Evolutionary conservation across 2,329 filamentous ascomycete genomes (phyloP).

Genomic region (Ophiostoma novo-ulmi): DNA sequence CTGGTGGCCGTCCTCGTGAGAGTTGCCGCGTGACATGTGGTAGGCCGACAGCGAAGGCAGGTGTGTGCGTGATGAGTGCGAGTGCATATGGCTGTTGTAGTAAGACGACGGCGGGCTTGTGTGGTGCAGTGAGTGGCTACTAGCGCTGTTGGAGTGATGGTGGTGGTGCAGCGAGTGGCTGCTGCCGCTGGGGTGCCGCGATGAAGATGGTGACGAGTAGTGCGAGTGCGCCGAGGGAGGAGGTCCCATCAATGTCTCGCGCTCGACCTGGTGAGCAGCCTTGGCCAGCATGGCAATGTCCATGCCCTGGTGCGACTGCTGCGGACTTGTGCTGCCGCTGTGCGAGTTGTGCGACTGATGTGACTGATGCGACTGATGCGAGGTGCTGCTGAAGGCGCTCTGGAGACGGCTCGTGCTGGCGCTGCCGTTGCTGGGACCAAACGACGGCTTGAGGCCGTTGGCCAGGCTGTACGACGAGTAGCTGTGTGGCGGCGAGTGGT

Average conservation of each 20-base stretch:
- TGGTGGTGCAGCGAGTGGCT: conserved; percentile 41
- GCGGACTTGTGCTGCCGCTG: conserved; percentile 18
- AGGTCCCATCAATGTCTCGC: conserved; percentile 46
- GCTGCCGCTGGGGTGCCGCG: conserved; percentile 44
- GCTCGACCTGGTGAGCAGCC: conserved; percentile 57
- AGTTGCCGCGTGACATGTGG: conserved; percentile 87
- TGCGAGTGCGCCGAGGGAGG: conserved; percentile 42
- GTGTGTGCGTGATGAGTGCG: conserved; percentile 51
- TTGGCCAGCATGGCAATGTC: conserved; percentile 59
- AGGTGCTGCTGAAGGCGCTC: conserved; percentile 9
- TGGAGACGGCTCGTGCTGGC: conserved; percentile 22
- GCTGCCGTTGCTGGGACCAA: conserved; percentile 37
- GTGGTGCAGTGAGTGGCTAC: conserved; percentile 12
- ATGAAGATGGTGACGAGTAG: conserved; percentile 39
- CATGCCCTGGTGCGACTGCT: conserved; percentile 40
- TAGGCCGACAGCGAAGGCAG: conserved; percentile 78
- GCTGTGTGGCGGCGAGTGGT: conserved; percentile 90
- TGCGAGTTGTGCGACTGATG: not conserved
- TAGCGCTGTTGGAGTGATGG: conserved; percentile 20
- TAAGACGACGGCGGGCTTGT: conserved; percentile 38
- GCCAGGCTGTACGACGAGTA: conserved; percentile 65
- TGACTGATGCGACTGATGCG: not conserved
- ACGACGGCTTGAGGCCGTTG: conserved; percentile 44
- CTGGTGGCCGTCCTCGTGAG: conserved; percentile 56
- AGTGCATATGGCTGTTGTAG: conserved; percentile 42